Percentiles rank a stretch among this genome's conserved stretches.
Evolutionary conservation across 1,139 yeast genomes (phyloP).

Genomic region (Hansenula sp.): DNA sequence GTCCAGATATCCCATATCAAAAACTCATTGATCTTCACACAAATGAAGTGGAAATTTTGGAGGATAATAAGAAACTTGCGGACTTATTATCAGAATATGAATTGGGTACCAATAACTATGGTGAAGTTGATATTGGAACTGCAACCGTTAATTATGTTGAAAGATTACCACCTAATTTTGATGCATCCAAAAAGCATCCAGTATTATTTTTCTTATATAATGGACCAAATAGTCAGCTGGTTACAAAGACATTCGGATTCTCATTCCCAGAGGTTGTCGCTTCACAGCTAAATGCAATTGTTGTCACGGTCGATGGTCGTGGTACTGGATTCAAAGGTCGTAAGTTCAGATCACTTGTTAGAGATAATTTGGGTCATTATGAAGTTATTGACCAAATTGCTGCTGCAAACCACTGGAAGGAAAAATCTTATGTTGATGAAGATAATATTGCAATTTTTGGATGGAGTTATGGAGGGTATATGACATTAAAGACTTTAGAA

Average conservation of each 20-base stretch:
- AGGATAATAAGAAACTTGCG: conserved; percentile 41
- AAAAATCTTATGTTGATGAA: conserved; percentile 51
- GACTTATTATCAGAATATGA: conserved; percentile 37
- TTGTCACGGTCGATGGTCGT: conserved; percentile 78
- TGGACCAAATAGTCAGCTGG: conserved; percentile 79
- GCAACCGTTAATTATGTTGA: conserved; percentile 54
- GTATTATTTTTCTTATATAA: conserved; percentile 72
- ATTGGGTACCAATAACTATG: conserved; percentile 43
- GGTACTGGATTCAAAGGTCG: conserved; percentile 73
- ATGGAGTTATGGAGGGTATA: conserved; percentile 81
- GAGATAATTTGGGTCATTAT: conserved; percentile 61
- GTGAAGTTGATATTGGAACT: conserved; percentile 43
- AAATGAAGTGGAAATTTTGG: conserved; percentile 31
- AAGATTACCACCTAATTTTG: conserved; percentile 60
- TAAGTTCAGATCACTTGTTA: conserved; percentile 56
- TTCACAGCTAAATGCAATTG: conserved; percentile 64
- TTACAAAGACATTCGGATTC: conserved; percentile 46
- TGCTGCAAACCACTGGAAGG: conserved; percentile 59
- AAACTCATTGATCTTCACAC: conserved; percentile 48
- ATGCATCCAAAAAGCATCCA: conserved; percentile 51
- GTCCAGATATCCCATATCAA: conserved; percentile 68
- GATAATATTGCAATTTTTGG: conserved; percentile 71
- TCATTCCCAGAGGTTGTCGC: conserved; percentile 64
- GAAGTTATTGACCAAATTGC: conserved; percentile 70
- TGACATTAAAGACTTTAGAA: conserved; percentile 71